Percentiles rank a stretch among this genome's conserved stretches.
Conservation (phyloP, 1,284 basidiomycete species). For the Irpex rosettiformis region DNA sequence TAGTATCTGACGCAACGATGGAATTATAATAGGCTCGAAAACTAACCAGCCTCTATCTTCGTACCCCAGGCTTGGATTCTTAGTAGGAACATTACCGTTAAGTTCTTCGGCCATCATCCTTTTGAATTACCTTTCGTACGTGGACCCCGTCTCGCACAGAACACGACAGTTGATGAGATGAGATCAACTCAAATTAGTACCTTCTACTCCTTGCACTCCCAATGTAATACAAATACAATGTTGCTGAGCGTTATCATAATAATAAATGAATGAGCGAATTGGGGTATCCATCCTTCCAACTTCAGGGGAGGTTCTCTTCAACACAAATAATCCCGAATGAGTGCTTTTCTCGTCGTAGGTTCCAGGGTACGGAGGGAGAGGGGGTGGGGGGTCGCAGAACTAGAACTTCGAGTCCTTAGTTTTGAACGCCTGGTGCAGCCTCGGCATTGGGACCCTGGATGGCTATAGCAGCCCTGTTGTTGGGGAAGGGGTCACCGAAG, state of each 20-base stretch:
- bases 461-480: neutral
- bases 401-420: neutral
- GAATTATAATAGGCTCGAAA: too few species aligned
- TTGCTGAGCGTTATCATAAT: neutral
- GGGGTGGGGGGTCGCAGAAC: neutral
- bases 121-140: too few species aligned
- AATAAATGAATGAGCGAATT: neutral
- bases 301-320: neutral
- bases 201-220: neutral
- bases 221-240: neutral
- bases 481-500: conserved; percentile 1
- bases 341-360: neutral
- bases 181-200: neutral
- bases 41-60: too few species aligned
- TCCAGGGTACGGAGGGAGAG: neutral
- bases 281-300: neutral
- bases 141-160: too few species aligned
- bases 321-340: neutral
- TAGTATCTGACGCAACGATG: too few species aligned
- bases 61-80: too few species aligned
- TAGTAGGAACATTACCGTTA: too few species aligned
- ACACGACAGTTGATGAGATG: neutral
- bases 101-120: too few species aligned
- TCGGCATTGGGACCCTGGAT: conserved; percentile 1
- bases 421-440: neutral